phyloP scores from a whole-genome alignment of 495 filamentous ascomycete species.

The Xylaria grammica region DNA sequence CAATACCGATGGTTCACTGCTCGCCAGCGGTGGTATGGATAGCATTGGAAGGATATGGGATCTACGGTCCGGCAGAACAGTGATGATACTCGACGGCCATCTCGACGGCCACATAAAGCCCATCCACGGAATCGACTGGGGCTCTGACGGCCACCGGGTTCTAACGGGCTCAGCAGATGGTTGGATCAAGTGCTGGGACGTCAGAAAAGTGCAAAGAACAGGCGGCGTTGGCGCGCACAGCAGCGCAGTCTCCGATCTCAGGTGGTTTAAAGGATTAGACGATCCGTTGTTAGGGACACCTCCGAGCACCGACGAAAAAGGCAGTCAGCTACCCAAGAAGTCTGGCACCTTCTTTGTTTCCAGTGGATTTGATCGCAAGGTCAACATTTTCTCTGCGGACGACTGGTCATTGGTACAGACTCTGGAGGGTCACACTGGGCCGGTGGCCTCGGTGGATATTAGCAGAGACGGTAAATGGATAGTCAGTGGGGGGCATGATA shows the following conservation, averaged over 20 bases:
- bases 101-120: slow-evolving; percentile 91
- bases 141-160: slow-evolving; percentile 84
- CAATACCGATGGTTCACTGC: slow-evolving; percentile 86
- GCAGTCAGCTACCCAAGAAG: slow-evolving; percentile 63
- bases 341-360: slow-evolving; percentile 89
- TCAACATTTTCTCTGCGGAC: slow-evolving; percentile 94
- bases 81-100: slow-evolving; percentile 87
- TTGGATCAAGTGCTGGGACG: slow-evolving; percentile 97
- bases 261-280: slow-evolving; percentile 90
- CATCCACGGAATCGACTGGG: slow-evolving; percentile 92
- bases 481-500: slow-evolving; percentile 88
- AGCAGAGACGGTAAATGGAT: slow-evolving; percentile 88
- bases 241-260: slow-evolving; percentile 87
- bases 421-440: slow-evolving; percentile 86
- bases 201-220: slow-evolving; percentile 81
- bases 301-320: slow-evolving; percentile 66
- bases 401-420: slow-evolving; percentile 92
- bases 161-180: slow-evolving; percentile 91
- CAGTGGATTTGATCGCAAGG: slow-evolving; percentile 91
- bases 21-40: slow-evolving; percentile 89
- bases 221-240: slow-evolving; percentile 90
- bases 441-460: slow-evolving; percentile 88
- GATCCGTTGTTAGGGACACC: slow-evolving; percentile 61
- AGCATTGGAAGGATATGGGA: slow-evolving; percentile 98
- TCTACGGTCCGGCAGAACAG: slow-evolving; percentile 87